Conservation (phyloP, 2,329 filamentous ascomycete genomes). For the Alternaria dauci region DNA sequence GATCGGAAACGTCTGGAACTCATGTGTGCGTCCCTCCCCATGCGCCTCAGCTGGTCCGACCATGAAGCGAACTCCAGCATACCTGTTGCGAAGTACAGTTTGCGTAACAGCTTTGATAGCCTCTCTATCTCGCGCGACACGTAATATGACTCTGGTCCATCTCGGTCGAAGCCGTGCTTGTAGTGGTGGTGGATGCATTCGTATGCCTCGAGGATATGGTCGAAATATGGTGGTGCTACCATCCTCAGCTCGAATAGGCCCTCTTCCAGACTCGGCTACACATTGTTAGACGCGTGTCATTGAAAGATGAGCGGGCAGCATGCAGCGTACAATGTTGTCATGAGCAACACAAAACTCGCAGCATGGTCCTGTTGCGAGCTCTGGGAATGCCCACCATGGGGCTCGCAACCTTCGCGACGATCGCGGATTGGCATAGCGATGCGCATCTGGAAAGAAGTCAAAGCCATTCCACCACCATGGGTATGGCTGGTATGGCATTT, state of each 20-base stretch:
- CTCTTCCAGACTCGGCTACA: conserved; percentile 13
- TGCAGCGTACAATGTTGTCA: conserved; percentile 12
- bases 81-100: conserved; percentile 9
- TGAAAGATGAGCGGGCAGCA: not conserved
- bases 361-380: conserved; percentile 7
- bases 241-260: conserved; percentile 8
- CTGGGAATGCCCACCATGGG: conserved; percentile 14
- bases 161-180: conserved; percentile 14
- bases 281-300: not conserved
- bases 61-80: conserved; percentile 13
- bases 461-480: conserved; percentile 8
- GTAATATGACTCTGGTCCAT: conserved; percentile 13
- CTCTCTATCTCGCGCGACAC: conserved; percentile 22
- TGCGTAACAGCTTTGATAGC: conserved; percentile 13
- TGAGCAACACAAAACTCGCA: conserved; percentile 20
- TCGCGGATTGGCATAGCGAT: conserved; percentile 7
- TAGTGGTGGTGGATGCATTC: conserved; percentile 24
- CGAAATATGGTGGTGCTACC: not conserved
- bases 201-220: not conserved
- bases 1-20: conserved; percentile 9
- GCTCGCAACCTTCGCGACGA: conserved; percentile 1
- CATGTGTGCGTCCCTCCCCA: conserved; percentile 15
- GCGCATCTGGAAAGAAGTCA: conserved; percentile 4
- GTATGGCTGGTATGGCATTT: conserved; percentile 9
- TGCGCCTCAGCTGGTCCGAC: conserved; percentile 17